These are phyloP conservation scores for Scedosporium apiospermum DNA, from an alignment of 2,329 filamentous ascomycete species.

Conservation along the genomic window DNA sequence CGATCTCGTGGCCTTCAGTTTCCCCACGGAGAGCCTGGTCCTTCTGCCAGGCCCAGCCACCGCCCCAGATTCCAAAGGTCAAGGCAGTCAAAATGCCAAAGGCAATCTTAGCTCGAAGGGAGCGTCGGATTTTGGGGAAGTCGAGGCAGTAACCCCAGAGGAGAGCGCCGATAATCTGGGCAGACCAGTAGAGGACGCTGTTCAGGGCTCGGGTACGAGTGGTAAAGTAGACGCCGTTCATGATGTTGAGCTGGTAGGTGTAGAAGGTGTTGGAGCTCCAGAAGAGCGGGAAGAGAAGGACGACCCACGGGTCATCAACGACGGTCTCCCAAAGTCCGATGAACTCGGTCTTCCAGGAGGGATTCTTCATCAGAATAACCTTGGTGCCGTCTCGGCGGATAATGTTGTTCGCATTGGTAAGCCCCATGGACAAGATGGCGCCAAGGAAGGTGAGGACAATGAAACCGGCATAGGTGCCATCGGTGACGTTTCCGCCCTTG, in stretches of 20 bases:
- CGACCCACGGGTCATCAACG: conserved; percentile 58
- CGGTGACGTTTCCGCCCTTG: conserved; percentile 42
- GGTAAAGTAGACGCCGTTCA: conserved; percentile 45
- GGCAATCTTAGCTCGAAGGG: conserved; percentile 55
- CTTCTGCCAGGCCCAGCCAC: conserved; percentile 69
- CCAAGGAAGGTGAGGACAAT: conserved; percentile 72
- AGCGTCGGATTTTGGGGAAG: conserved; percentile 46
- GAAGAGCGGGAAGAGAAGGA: conserved; percentile 56
- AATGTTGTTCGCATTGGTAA: conserved; percentile 64
- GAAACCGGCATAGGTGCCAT: conserved; percentile 84
- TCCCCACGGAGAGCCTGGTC: conserved; percentile 42
- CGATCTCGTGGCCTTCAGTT: conserved; percentile 24
- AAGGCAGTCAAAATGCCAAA: conserved; percentile 54
- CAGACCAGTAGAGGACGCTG: conserved; percentile 66
- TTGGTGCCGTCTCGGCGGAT: conserved; percentile 68
- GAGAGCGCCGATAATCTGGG: conserved; percentile 69
- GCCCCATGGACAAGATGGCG: conserved; percentile 56
- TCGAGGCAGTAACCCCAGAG: conserved; percentile 67
- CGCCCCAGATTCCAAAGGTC: conserved; percentile 75
- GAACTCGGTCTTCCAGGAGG: conserved; percentile 74
- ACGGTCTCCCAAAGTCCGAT: conserved; percentile 67
- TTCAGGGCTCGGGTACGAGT: conserved; percentile 56
- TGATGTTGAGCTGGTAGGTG: conserved; percentile 45
- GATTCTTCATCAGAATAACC: conserved; percentile 85
- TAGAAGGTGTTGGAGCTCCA: conserved; percentile 47